Percentiles rank a stretch among this genome's conserved stretches.
Evolutionary conservation across 176 grass and related monocot genomes (phyloP).

Genomic region (Triticum timopheevii): DNA sequence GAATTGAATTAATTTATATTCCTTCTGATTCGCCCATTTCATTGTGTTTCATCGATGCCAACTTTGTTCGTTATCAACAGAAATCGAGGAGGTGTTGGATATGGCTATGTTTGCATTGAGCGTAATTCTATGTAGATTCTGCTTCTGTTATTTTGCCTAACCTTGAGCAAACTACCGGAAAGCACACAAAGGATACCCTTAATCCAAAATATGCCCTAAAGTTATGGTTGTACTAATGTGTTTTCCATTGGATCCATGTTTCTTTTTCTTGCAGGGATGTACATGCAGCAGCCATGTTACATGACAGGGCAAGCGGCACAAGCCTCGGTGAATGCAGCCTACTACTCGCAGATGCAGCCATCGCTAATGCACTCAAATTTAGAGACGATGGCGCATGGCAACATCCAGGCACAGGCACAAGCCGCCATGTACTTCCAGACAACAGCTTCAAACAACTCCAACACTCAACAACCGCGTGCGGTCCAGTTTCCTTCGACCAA

Average conservation of each 20-base stretch:
- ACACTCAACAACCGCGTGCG: background rate
- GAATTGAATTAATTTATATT: background rate
- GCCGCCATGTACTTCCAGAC: background rate
- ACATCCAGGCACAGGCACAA: background rate
- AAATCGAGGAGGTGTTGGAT: no score
- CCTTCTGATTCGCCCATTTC: background rate
- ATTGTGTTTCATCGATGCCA: no score
- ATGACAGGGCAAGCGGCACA: background rate
- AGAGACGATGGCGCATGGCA: background rate
- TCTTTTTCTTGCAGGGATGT: conserved; percentile 34
- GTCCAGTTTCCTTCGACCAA: background rate
- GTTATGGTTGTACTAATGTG: background rate
- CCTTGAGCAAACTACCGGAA: no score
- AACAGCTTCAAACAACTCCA: background rate
- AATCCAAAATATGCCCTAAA: no score
- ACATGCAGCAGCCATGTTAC: conserved; percentile 28
- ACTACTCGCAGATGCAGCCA: conserved; percentile 4
- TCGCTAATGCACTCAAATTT: no score
- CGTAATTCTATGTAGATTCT: no score
- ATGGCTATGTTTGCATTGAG: no score
- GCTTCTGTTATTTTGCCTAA: no score
- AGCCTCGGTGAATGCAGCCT: conserved; percentile 5
- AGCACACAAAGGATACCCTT: no score
- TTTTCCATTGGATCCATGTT: background rate
- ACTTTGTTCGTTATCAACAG: no score